Base-by-base conservation (phyloP, 176 grass and related monocot species). In the Zoysia japonica region DNA sequence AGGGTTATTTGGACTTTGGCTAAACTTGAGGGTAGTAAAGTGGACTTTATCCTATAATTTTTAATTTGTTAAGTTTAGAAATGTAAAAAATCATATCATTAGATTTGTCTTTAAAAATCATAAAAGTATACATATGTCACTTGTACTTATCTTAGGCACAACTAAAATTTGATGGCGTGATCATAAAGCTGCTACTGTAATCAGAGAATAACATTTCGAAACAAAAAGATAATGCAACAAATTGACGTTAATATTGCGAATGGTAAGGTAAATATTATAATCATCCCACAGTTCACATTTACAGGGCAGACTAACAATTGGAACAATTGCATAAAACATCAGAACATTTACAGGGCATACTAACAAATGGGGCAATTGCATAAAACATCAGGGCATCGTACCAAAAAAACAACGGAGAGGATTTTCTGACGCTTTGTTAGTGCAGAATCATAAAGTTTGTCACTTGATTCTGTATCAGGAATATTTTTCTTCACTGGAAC, bases 401-500 rank as follows among this genome's bases (percentile, higher is more conserved):
- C 94, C 91, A 94, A 85, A 88, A 94, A 94, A 42, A 90, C 68
- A 57, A 98, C 96, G 6, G 96, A 92, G n/a, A 94, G 75, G 69
- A 92, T 56, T 87, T 98, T 98, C 82, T 98, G 96, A 61, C 81
- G 80, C 86, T 89, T 98, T 78, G 62, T 78, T 76, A 98, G 78
- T 85, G 88, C 92, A 83, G 89, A 97, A 78, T 77, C 80, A 84
- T 72, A 72, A 13, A 60, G 43, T 52, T 83, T 91, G 56, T 89
- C 88, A 76, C 69, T 94, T 7, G 83, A 87, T 59, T 98, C 92
- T 63, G 79, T 65, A 78, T 61, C 50, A 80, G 81, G 46, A 85
- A 68, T 72, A 51, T 47, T 80, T 75, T 67, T 90, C 65, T 81
- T 90, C 52, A 67, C 46, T 65, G 77, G 83, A 83, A 94, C 79